Conservation (phyloP, 2,329 filamentous ascomycete genomes). For the Berkeleyomyces basicola region DNA sequence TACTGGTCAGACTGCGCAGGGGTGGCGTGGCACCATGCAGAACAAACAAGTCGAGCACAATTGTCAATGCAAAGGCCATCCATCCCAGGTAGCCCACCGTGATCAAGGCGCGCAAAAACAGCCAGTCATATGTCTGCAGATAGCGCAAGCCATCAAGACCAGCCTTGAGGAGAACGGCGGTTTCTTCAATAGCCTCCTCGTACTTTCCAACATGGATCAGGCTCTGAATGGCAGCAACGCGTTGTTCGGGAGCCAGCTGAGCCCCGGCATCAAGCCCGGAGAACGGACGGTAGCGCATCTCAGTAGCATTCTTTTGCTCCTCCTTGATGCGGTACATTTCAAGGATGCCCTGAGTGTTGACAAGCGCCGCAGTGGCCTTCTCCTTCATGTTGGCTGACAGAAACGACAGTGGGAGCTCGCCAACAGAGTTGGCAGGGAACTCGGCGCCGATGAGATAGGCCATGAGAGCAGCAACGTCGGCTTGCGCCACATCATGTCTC, state of each 20-base stretch:
- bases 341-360: constrained; percentile 72
- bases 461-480: constrained; percentile 91
- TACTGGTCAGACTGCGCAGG: constrained; percentile 42
- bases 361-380: constrained; percentile 70
- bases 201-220: constrained; percentile 50
- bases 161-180: constrained; percentile 57
- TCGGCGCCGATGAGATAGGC: constrained; percentile 74
- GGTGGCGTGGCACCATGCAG: constrained; percentile 52
- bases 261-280: constrained; percentile 47
- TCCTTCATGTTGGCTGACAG: constrained; percentile 53
- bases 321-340: constrained; percentile 97
- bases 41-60: constrained; percentile 76
- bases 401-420: constrained; percentile 74
- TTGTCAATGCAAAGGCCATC: constrained; percentile 84
- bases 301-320: constrained; percentile 56
- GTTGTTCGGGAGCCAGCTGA: constrained; percentile 42
- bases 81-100: constrained; percentile 86
- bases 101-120: constrained; percentile 78
- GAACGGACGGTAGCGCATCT: constrained; percentile 66
- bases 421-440: constrained; percentile 92
- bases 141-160: constrained; percentile 76
- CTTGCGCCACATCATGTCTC: constrained; percentile 83
- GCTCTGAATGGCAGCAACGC: constrained; percentile 48
- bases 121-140: constrained; percentile 95
- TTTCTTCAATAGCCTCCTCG: constrained; percentile 64